These are phyloP conservation scores for Pinus albicaulis DNA, from an alignment of 75 land plant genomes.

Conservation along the genomic window DNA sequence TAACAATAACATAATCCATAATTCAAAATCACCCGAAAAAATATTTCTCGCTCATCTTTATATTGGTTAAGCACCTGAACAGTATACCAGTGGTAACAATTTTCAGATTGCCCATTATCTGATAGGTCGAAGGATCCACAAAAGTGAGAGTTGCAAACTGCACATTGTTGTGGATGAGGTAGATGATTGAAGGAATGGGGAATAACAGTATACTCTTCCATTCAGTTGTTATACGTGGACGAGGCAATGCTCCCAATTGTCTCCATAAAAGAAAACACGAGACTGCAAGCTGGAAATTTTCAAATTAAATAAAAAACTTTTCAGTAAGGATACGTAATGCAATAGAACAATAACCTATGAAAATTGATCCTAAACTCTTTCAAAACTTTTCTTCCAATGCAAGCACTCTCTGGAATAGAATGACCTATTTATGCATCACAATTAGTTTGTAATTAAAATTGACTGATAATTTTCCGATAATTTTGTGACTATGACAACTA, in stretches of 20 bases:
- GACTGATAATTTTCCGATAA: not conserved
- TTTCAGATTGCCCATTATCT: slow-evolving; percentile 97
- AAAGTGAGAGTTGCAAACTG: slow-evolving; percentile 96
- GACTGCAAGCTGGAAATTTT: slow-evolving; percentile 53
- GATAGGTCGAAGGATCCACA: slow-evolving; percentile 97
- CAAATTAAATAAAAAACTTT: slow-evolving; percentile 1
- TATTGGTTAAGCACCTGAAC: slow-evolving; percentile 55
- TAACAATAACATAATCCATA: not conserved
- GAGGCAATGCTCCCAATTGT: slow-evolving; percentile 38
- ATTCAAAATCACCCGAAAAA: slow-evolving; percentile 4
- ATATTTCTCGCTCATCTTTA: slow-evolving; percentile 6
- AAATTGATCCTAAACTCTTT: not conserved
- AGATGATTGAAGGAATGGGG: slow-evolving; percentile 91
- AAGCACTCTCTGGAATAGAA: not conserved
- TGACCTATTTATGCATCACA: not conserved
- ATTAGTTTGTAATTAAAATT: not conserved
- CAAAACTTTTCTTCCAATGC: not conserved
- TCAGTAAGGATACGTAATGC: not conserved
- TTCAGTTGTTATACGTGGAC: slow-evolving; percentile 66
- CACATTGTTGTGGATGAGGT: slow-evolving; percentile 90
- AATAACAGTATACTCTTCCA: slow-evolving; percentile 81
- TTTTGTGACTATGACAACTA: not conserved
- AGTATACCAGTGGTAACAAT: slow-evolving; percentile 94
- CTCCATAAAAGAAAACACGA: slow-evolving; percentile 77
- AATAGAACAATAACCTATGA: not conserved